Evolutionary conservation across 2,329 filamentous ascomycete genomes (phyloP), one percentile per base, ranked within the genome.

Genomic region (Moelleriella libera): DNA sequence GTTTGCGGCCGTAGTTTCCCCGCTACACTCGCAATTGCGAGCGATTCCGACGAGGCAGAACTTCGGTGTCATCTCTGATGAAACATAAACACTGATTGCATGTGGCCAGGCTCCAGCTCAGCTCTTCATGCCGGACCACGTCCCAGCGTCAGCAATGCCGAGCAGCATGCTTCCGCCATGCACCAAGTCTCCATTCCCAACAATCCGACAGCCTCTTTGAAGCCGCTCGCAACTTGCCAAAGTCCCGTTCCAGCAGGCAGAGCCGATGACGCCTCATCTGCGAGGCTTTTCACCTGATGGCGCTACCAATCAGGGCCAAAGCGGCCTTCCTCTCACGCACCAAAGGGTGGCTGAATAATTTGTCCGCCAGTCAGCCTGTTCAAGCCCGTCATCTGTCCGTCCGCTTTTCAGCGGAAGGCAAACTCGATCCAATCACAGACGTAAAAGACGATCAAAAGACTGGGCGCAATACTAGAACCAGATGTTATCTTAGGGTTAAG

Each of bases 401-500:
- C 67, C 64, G 58, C 71, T 74, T 75, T 70, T 72, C 72, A 74
- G 71, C 69, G 68, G 70, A 61, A 52, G 55, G 57, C 52, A 58
- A 49, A 64, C 55, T 49, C 58, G 54, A 51, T 54, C 47, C 52
- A 55, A 57, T 54, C 54, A 48, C 52, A 55, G 57, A 63, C 67
- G 60, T 88, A 88, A 63, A 89, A 79, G 74, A 74, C 70, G 71
- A 69, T 68, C 75, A 68, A 74, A 67, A 80, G 80, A 83, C 82
- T 76, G 69, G 74, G 72, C 78, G 79, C 80, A 85, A 88, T 60
- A 75, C 84, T 85, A 52, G 57, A 63, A 79, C 86, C 85, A 84
- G 80, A 71, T 65, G 62, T 70, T 67, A 70, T 71, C 76, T 85
- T 95, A 95, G 89, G 89, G 89, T 94, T 95, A 94, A 89, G 85